These are phyloP conservation scores for Loxodes magnus DNA, from an alignment of 73 alveolate genomes.

Conservation along the genomic window DNA sequence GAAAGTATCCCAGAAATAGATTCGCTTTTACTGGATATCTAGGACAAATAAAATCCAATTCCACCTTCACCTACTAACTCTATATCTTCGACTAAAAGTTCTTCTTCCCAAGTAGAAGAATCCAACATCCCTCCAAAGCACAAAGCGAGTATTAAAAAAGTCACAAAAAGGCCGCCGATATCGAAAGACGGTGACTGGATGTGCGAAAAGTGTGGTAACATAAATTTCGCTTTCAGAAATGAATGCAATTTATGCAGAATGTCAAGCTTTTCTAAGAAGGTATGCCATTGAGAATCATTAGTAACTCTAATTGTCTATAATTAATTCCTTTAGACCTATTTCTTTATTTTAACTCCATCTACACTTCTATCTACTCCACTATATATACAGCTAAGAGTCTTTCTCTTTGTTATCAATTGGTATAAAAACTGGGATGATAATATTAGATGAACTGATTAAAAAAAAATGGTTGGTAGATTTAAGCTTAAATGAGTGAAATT, in stretches of 20 bases:
- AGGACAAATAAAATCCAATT: background rate
- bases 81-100: background rate
- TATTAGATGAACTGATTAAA: no score
- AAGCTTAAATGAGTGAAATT: no score
- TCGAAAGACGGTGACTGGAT: conserved; percentile 85
- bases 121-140: background rate
- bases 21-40: background rate
- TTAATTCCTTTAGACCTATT: no score
- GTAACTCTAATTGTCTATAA: no score
- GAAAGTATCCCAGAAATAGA: background rate
- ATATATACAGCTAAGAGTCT: no score
- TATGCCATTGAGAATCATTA: no score
- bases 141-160: background rate
- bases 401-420: no score
- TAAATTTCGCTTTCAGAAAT: conserved; percentile 67
- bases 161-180: conserved; percentile 11
- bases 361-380: no score
- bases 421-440: no score
- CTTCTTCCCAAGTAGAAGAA: background rate
- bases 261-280: no score
- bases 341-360: no score
- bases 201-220: conserved; percentile 54
- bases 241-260: conserved; percentile 59
- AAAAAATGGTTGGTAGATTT: no score
- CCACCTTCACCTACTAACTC: background rate